Evolutionary conservation across 2,329 filamentous ascomycete species (phyloP), one percentile per base, ranked within the genome.

Genomic region (Apiospora koreana): DNA sequence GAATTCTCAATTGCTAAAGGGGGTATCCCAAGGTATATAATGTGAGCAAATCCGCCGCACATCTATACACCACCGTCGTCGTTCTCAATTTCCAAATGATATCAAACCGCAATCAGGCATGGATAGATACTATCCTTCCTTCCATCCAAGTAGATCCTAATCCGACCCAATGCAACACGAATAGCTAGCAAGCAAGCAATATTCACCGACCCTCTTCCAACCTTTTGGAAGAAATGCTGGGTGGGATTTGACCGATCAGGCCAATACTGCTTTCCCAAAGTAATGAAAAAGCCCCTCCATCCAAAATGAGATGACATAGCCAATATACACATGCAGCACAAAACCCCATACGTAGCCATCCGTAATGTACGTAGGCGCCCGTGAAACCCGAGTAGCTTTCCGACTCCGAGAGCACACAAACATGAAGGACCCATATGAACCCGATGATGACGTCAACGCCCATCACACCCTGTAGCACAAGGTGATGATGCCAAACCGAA

Each of bases 11-110:
- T 16, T 35, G 6, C 28, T 28, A 58, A 58, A 21, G 50, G 50
- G 50, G 50, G 50, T 58, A 58, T 58, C 50, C 16, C 25, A 35
- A 35, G 14, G 18, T 58, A 31, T 58, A 35, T n/a, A n/a, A n/a
- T 35, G 46, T 14, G 50, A 31, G 50, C 28, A 35, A 31, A 50
- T 18, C 28, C n/a, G 50, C 28, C 18, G 10, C 50, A 31, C 50
- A 58, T 8, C 35, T 12, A 31, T 9, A 21, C 28, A 58, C 18
- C 25, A 31, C 50, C 16, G 9, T 58, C 16, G 9, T 58, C 31
- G 50, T n/a, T 58, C 41, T 58, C 50, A 58, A 58, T 58, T 58
- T 58, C 50, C 50, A 58, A 58, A 58, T 58, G 50, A 58, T 35
- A 58, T 58, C 9, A 58, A 58, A 35, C 48, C 48, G 50, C 16